phyloP scores from a whole-genome alignment of 2,329 filamentous ascomycete species.

The Periconia sp. region DNA sequence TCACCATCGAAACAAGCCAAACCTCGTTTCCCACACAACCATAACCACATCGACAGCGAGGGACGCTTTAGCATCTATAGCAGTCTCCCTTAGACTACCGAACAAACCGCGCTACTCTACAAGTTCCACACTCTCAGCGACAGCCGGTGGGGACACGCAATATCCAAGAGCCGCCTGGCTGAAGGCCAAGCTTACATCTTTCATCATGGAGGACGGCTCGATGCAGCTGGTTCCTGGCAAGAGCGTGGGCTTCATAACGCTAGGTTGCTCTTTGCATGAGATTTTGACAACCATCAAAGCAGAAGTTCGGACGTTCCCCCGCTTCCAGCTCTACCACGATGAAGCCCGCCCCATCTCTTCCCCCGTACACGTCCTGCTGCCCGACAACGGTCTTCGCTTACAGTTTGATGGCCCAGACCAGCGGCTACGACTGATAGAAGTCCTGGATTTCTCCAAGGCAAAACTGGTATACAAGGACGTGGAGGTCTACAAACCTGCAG shows the following conservation, averaged over 20 bases:
- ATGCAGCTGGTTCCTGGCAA: conserved; percentile 35
- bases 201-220: conserved; percentile 31
- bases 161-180: not conserved
- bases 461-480: conserved; percentile 79
- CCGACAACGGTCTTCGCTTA: conserved; percentile 82
- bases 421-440: conserved; percentile 84
- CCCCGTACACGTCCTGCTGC: conserved; percentile 74
- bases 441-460: conserved; percentile 85
- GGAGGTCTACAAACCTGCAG: conserved; percentile 70
- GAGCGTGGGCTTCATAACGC: conserved; percentile 55
- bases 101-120: not conserved
- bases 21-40: not conserved
- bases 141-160: not conserved
- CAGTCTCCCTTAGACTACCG: not conserved
- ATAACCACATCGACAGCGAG: not conserved
- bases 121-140: not conserved
- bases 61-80: not conserved
- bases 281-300: conserved; percentile 85
- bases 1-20: not conserved
- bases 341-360: conserved; percentile 71
- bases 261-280: conserved; percentile 90
- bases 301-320: conserved; percentile 78
- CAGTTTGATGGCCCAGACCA: conserved; percentile 95
- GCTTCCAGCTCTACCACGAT: conserved; percentile 81
- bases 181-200: not conserved